Percentiles rank a stretch among this genome's conserved stretches.
Evolutionary conservation across 1,284 basidiomycete species (phyloP).

Genomic region (Boletus semigastroideus): DNA sequence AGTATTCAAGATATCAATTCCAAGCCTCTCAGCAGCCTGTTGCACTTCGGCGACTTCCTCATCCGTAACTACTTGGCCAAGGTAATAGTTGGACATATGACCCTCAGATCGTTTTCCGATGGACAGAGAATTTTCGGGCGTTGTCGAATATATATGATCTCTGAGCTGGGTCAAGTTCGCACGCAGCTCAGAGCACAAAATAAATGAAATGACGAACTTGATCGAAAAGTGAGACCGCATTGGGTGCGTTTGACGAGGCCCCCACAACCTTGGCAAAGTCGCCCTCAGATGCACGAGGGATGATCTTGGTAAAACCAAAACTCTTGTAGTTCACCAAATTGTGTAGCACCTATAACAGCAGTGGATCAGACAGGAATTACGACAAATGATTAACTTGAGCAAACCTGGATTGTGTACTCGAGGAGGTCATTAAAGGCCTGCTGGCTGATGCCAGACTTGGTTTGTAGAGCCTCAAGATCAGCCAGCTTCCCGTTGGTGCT

Average conservation of each 20-base stretch:
- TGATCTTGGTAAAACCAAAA: constrained; percentile 83
- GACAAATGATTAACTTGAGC: constrained; percentile 9
- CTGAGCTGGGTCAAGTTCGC: constrained; percentile 48
- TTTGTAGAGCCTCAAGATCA: constrained; percentile 54
- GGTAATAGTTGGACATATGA: constrained; percentile 81
- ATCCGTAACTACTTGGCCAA: constrained; percentile 67
- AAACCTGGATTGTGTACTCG: constrained; percentile 72
- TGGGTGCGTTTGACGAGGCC: constrained; percentile 55
- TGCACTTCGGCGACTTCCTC: constrained; percentile 76
- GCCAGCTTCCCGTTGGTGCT: constrained; percentile 57
- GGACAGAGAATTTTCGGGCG: constrained; percentile 63
- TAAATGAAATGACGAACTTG: constrained; percentile 41
- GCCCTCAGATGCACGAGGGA: constrained; percentile 62
- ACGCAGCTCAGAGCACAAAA: neutral
- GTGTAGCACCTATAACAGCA: constrained; percentile 55
- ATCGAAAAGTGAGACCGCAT: constrained; percentile 61
- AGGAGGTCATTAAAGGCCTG: constrained; percentile 69
- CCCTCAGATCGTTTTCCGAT: constrained; percentile 78
- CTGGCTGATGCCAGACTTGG: constrained; percentile 49
- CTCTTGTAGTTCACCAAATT: constrained; percentile 78
- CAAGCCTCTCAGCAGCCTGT: constrained; percentile 67
- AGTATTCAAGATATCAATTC: constrained; percentile 78
- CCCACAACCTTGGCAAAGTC: constrained; percentile 65
- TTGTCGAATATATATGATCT: constrained; percentile 66
- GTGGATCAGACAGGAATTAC: neutral